These are phyloP conservation scores for Kockiozyma suomiensis DNA, from an alignment of 805 yeast species.

Conservation along the genomic window DNA sequence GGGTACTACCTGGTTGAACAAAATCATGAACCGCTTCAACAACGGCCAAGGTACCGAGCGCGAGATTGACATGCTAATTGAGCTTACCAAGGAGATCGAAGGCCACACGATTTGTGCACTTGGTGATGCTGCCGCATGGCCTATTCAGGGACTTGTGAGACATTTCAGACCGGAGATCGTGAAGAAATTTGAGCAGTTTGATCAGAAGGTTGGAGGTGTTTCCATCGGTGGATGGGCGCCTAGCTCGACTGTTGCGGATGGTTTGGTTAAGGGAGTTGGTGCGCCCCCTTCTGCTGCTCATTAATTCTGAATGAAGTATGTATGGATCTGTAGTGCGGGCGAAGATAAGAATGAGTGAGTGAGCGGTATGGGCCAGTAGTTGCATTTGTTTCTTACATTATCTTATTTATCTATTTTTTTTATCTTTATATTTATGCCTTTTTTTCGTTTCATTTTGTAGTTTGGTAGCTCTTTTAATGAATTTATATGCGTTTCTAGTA, in stretches of 20 bases:
- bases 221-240: conserved; percentile 79
- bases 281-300: conserved; percentile 38
- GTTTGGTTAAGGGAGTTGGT: conserved; percentile 56
- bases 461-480: too few relatives aligned
- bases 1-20: conserved; percentile 83
- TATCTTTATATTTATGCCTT: too few relatives aligned
- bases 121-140: conserved; percentile 95
- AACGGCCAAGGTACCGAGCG: conserved; percentile 77
- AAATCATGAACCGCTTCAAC: conserved; percentile 81
- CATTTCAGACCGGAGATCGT: conserved; percentile 82
- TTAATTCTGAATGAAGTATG: background rate
- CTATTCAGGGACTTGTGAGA: conserved; percentile 83
- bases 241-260: conserved; percentile 60
- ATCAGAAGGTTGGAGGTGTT: conserved; percentile 53
- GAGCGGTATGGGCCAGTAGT: too few relatives aligned
- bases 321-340: background rate
- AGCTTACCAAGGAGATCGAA: conserved; percentile 82
- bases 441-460: too few relatives aligned
- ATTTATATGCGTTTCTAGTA: too few relatives aligned
- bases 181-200: conserved; percentile 69
- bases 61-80: conserved; percentile 83
- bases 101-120: conserved; percentile 91
- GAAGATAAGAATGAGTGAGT: too few relatives aligned
- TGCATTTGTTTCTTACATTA: too few relatives aligned
- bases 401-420: too few relatives aligned